phyloP scores from a whole-genome alignment of 2,329 filamentous ascomycete genomes.

The Cladobotryum mycophilum region DNA sequence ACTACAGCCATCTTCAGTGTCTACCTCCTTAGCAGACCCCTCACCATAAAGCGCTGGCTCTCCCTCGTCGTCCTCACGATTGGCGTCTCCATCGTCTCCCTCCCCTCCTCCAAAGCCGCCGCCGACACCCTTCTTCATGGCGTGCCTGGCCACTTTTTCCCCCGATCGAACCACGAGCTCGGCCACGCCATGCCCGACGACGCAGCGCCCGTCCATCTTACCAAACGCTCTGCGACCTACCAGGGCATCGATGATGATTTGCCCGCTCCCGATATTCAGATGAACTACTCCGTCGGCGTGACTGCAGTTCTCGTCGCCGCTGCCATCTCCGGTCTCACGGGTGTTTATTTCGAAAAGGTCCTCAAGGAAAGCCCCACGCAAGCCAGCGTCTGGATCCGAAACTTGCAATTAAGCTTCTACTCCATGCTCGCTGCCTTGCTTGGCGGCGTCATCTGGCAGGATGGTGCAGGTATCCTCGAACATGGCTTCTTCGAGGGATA shows the following conservation, averaged over 20 bases:
- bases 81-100: conserved; percentile 79
- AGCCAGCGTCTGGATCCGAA: conserved; percentile 85
- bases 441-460: conserved; percentile 78
- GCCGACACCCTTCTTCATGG: conserved; percentile 55
- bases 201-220: conserved; percentile 21
- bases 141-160: conserved; percentile 63
- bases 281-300: conserved; percentile 77
- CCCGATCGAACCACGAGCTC: conserved; percentile 71
- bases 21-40: conserved; percentile 61
- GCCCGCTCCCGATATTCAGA: conserved; percentile 40
- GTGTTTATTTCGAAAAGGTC: conserved; percentile 86
- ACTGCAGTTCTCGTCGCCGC: conserved; percentile 73
- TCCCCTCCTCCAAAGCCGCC: conserved; percentile 53
- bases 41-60: conserved; percentile 72
- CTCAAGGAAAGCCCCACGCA: conserved; percentile 74
- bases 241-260: conserved; percentile 70
- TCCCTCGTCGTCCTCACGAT: conserved; percentile 71
- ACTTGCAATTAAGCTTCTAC: conserved; percentile 91
- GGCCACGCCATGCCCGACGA: conserved; percentile 43
- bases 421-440: conserved; percentile 85
- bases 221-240: conserved; percentile 77
- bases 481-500: conserved; percentile 94
- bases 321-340: conserved; percentile 73
- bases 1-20: conserved; percentile 86
- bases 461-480: conserved; percentile 74